Percentiles rank a stretch among this genome's conserved stretches.
Conservation (phyloP, 305 asterid species). For the Fraxinus floribunda region DNA sequence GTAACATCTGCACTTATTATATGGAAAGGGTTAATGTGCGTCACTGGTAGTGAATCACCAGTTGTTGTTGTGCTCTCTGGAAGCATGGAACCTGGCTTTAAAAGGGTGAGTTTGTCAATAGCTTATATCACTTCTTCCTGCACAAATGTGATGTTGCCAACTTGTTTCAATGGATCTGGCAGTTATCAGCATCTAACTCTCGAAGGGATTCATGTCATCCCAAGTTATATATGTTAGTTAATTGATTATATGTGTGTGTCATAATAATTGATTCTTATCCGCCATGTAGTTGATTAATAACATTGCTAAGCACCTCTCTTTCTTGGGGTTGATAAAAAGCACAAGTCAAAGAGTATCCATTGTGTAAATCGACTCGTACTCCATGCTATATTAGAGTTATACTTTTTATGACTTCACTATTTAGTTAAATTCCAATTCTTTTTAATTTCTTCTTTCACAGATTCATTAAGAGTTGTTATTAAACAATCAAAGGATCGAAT, state of each 20-base stretch:
- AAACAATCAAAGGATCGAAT: neutral
- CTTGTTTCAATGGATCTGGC: constrained; percentile 7
- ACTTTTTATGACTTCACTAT: constrained; percentile 5
- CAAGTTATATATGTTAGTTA: neutral
- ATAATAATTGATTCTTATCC: neutral
- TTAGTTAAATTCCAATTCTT: neutral
- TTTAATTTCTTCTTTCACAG: neutral
- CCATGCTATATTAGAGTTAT: neutral
- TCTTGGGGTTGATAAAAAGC: neutral
- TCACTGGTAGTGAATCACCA: constrained; percentile 93
- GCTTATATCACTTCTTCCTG: neutral
- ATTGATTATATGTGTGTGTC: neutral
- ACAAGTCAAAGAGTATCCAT: neutral
- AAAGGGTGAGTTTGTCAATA: constrained; percentile 58
- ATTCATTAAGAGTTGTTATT: neutral
- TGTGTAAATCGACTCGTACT: neutral
- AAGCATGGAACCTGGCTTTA: constrained; percentile 98
- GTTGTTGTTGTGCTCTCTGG: constrained; percentile 98
- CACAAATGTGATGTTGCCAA: constrained; percentile 9
- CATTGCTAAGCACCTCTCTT: neutral
- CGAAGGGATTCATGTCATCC: neutral
- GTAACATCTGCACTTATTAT: constrained; percentile 91
- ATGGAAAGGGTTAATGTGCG: constrained; percentile 94
- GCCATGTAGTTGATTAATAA: neutral
- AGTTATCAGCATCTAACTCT: neutral